These are phyloP conservation scores for Aplosporella prunicola DNA, from an alignment of 2,329 filamentous ascomycete species.

Conservation along the genomic window DNA sequence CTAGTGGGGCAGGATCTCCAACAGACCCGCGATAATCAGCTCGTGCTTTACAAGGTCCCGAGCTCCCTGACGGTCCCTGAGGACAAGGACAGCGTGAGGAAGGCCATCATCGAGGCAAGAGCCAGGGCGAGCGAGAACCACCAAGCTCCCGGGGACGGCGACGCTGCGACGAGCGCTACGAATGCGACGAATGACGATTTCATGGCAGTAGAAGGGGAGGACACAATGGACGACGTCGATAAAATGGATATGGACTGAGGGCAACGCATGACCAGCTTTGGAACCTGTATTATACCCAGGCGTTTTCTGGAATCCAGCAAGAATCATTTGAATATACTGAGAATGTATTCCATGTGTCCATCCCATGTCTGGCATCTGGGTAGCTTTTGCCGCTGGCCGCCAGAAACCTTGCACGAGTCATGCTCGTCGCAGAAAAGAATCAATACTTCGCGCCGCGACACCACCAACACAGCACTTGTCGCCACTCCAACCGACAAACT, in stretches of 20 bases:
- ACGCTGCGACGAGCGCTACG: constrained; percentile 10
- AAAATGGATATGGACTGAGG: constrained; percentile 2
- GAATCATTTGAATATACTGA: neutral
- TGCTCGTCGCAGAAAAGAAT: too few species aligned
- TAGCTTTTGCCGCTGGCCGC: too few species aligned
- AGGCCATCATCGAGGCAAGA: constrained; percentile 73
- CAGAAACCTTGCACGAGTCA: too few species aligned
- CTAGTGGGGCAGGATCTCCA: constrained; percentile 47
- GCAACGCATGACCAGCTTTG: neutral
- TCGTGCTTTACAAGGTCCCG: constrained; percentile 80
- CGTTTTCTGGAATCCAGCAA: neutral
- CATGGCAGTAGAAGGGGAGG: too few species aligned
- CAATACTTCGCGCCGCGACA: too few species aligned
- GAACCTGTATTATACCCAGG: neutral
- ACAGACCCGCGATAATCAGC: constrained; percentile 46
- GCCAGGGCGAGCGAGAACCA: constrained; percentile 56
- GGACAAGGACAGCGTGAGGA: constrained; percentile 64
- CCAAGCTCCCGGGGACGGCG: constrained; percentile 21
- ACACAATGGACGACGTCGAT: too few species aligned
- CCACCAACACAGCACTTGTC: too few species aligned
- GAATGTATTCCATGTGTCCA: too few species aligned
- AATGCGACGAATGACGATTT: neutral
- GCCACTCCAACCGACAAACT: too few species aligned
- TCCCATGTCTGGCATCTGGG: too few species aligned
- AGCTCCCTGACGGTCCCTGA: constrained; percentile 64